Evolutionary conservation across 176 grass and related monocot species (phyloP), one percentile per base, ranked within the genome.

Genomic region (Zoysia japonica): DNA sequence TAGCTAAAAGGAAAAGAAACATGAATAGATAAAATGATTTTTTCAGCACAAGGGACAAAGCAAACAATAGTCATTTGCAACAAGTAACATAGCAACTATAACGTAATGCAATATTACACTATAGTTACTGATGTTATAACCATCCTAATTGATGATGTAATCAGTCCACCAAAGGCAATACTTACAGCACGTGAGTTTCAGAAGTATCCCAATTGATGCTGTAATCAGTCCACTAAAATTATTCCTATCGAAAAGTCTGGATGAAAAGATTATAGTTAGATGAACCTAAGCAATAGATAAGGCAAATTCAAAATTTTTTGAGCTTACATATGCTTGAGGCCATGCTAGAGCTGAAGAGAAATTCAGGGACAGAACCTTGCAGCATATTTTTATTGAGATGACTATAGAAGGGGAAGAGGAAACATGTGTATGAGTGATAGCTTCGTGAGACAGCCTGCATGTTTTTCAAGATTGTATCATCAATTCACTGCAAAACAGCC

Each of bases 371-470:
- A 15, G 45, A 57, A 65, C 90, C 90, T 52, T 85, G 77, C n/a
- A 97, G 75, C 41, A 41, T 38, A 80, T 97, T 97, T 72, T 67
- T 13, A 72, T 93, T 93, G 70, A 97, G 78, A 91, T 97, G 90
- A 59, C 93, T 28, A 28, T 97, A 69, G 7, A 88, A 48, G 71
- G 71, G 6, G 69, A 11, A 85, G 2, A 87, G 41, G 41, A 42
- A 47, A 81, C n/a, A 45, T 42, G 67, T 17, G 61, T 59, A 63
- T 57, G 44, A 86, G 55, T 77, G 42, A 83, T 78, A 41, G 2
- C 35, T 35, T 54, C 9, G 47, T 11, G 28, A 75, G 64, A 7
- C 9, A 59, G 69, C 52, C 44, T 61, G 17, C 28, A 28, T 28
- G 28, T 28, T 28, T 28, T 28, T 28, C 28, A 28, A 28, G 28